Evolutionary conservation across 2,329 filamentous ascomycete species (phyloP), one percentile per base, ranked within the genome.

Genomic region (Penicillium palitans): DNA sequence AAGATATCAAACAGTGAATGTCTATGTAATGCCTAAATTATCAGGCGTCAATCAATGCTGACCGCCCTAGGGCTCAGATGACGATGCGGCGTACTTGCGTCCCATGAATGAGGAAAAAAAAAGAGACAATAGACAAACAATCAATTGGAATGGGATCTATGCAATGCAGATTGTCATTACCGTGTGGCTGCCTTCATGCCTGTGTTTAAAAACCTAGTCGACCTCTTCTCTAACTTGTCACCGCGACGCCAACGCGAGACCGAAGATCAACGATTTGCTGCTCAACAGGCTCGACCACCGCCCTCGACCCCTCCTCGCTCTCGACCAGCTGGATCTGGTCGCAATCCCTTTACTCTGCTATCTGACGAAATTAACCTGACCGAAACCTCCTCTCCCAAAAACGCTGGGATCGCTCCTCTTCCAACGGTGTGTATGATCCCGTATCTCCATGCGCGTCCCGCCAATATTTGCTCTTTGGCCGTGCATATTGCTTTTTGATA

Each of bases 151-250:
- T 64, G 60, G 53, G 42, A 61, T 50, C 40, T 21, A 29, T 59
- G 52, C 49, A 15, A 47, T 47, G 41, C 59, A 56, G 41, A 58
- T 42, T 57, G 24, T 33, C 50, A 35, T 59, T 54, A 46, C 35
- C 12, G 24, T 56, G 52, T 56, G 60, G 53, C 47, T 31, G 15
- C 42, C 52, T 47, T 58, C 45, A 66, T 64, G 60, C 46, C 59
- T 54, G 52, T 67, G 44, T 65, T 65, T 37, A 55, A 52, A 27
- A 65, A 47, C 37, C 27, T 62, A 19, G 58, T 59, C 33, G 59
- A 63, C 6, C 46, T 64, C 42, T 51, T 66, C 41, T 49, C 58
- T 48, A 59, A 42, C n/a, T 49, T 64, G n/a, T 66, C 65, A 25
- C 66, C 63, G 41, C 61, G 57, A 61, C 61, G 58, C 63, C 46